A percentile compares a stretch with the other conserved stretches of the same genome.
Evolutionary conservation across 345 rosid genomes (phyloP).

Genomic region (Angophora floribunda): DNA sequence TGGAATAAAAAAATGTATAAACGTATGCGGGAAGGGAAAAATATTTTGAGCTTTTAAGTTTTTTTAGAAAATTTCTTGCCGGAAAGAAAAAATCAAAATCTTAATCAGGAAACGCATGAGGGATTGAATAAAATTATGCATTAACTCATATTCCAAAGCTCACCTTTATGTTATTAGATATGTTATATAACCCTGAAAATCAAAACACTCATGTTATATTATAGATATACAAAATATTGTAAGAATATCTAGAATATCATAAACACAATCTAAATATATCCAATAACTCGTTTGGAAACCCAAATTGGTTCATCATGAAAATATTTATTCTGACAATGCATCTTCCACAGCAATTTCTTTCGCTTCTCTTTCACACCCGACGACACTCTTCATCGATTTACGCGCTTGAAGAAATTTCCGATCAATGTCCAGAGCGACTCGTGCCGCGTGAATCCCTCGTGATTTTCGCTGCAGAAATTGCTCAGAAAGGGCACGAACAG

Average conservation of each 20-base stretch:
- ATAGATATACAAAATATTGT: too few relatives aligned
- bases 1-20: background rate
- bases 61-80: background rate
- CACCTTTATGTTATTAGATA: background rate
- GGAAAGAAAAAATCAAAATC: background rate
- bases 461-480: background rate
- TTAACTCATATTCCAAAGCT: background rate
- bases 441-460: background rate
- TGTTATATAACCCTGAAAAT: background rate
- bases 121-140: background rate
- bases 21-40: background rate
- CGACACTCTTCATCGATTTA: background rate
- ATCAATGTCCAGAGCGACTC: background rate
- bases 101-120: background rate
- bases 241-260: too few relatives aligned
- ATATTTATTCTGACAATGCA: background rate
- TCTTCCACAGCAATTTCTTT: background rate
- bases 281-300: background rate
- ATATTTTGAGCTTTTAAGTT: background rate
- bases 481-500: background rate
- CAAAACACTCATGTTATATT: too few relatives aligned
- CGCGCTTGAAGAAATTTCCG: background rate
- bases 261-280: too few relatives aligned
- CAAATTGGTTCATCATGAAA: background rate
- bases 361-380: fast-evolving